Evolutionary conservation across 371 early-diverging fungal genomes (phyloP), one percentile per base, ranked within the genome.

Genomic region (Syncephalastrum contaminatum): DNA sequence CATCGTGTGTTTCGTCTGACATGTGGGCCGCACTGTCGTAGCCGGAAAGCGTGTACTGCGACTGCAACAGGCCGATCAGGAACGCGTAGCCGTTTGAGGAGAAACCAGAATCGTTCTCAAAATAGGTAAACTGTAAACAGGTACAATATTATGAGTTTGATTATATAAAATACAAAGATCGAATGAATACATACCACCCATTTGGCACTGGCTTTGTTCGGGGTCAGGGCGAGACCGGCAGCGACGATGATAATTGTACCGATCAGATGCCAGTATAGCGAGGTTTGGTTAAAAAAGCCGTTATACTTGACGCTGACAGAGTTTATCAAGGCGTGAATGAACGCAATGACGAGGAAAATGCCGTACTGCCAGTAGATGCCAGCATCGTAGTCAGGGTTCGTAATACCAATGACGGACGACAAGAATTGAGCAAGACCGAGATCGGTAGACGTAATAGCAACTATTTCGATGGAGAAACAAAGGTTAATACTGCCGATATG

Each of bases 21-120:
- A 90, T 84, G 60, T 90, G 88, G 4, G 88, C 88, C 5, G 87
- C 83, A 21, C 86, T 80, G 51, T 90, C 90, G 67, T 86, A 90
- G n/a, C 89, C 86, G 27, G 80, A 80, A 43, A 83, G 60, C 15
- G 84, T 82, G 63, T 76, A 83, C 59, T 79, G 82, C 30, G 67
- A 66, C 50, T 73, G 75, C 30, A 78, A 56, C 14, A 78, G 63
- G 54, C 75, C 79, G 43, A 78, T 68, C 16, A 78, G 59, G 48
- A 75, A 78, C 4, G 71, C 73, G 51, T 78, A 78, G 2, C 69
- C 70, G 41, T 60, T 58, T 2, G 66, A 63, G 4, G 66, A 60
- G 51, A 78, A 78, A 4, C 79, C 79, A 1, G 79, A 73, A 21
- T 67, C 62, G 25, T 78, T 78, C 48, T 70, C 66, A 56, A 78